Base-by-base conservation (phyloP, 331 rosid species). In the Pyrus hybrid region DNA sequence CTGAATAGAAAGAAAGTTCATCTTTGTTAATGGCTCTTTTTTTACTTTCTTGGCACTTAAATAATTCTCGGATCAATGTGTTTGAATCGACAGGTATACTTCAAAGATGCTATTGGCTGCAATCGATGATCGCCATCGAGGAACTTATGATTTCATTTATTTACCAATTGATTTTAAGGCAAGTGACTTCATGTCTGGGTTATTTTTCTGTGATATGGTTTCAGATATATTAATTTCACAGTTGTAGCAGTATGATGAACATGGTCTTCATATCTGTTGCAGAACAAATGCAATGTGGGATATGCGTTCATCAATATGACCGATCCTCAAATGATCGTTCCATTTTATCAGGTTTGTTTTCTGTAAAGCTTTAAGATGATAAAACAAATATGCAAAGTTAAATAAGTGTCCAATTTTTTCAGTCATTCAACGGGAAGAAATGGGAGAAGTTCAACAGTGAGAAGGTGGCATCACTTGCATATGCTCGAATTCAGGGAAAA, bases 381-480 rank as follows among this genome's bases (percentile, higher is more conserved):
- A 26, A 71, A 76, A 75, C 23, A 57, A 8, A 56, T 26, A n/a
- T 65, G 13, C 54, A 57, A 75, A 64, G 78, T 80, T 51, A 61
- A 73, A 37, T n/a, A 28, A 65, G 41, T 66, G 29, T 56, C 41
- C 25, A 51, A 76, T 76, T 79, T 58, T 67, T 37, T 80, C 85
- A 91, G 97, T 86, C 85, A 25, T 87, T 91, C 75, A 88, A 89
- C 74, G 95, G 93, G 18, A 87, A 87, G 84, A 91, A 87, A 77
- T 89, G 95, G 97, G 95, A 89, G 83, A 89, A 89, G 80, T 91
- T 91, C 83, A 89, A 91, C 49, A 91, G 97, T 63, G 95, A 89
- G 85, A 91, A 91, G 80, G 95, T 91, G 73, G 93, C 97, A 64
- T 83, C 91, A 75, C 81, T 91, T 18, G 95, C 97, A 61, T 91